phyloP scores from a whole-genome alignment of 2,329 filamentous ascomycete species.

The Berkeleyomyces basicola region DNA sequence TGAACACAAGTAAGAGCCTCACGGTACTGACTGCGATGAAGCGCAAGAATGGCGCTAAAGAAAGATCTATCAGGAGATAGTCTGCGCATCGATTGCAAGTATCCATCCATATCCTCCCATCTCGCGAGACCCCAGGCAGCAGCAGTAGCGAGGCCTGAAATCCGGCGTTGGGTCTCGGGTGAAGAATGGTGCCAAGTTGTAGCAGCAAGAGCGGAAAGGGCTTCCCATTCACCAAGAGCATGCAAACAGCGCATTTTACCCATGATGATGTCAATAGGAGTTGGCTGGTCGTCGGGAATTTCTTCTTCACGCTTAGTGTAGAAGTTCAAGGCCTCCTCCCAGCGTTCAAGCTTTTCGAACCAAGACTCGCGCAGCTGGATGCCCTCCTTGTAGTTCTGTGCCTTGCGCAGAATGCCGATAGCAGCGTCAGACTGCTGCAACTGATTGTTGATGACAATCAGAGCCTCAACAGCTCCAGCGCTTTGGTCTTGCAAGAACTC shows the following conservation, averaged over 20 bases:
- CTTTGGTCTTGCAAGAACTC: conserved; percentile 98
- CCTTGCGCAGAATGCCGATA: conserved; percentile 91
- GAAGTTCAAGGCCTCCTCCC: conserved; percentile 89
- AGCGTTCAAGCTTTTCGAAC: conserved; percentile 96
- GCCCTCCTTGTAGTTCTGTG: conserved; percentile 80
- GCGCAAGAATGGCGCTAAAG: conserved; percentile 87
- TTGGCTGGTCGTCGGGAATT: conserved; percentile 26
- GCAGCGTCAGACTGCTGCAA: conserved; percentile 96
- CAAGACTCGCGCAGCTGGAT: conserved; percentile 95
- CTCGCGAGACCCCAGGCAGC: conserved; percentile 93
- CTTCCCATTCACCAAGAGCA: conserved; percentile 93
- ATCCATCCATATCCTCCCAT: conserved; percentile 97
- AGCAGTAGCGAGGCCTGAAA: conserved; percentile 84
- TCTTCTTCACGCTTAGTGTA: conserved; percentile 55
- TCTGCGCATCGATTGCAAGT: conserved; percentile 86
- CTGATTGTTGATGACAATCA: conserved; percentile 99
- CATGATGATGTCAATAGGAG: conserved; percentile 90
- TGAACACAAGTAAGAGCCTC: conserved; percentile 81
- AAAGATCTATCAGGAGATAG: conserved; percentile 89
- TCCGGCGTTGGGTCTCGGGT: conserved; percentile 71
- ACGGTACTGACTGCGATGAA: conserved; percentile 90
- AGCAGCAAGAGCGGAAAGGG: conserved; percentile 71
- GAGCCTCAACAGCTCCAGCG: conserved; percentile 81
- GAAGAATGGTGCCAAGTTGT: conserved; percentile 88
- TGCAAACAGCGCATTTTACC: conserved; percentile 98